Evolutionary conservation across 2,329 filamentous ascomycete species (phyloP).

Genomic region (Cladorrhinum sp.): DNA sequence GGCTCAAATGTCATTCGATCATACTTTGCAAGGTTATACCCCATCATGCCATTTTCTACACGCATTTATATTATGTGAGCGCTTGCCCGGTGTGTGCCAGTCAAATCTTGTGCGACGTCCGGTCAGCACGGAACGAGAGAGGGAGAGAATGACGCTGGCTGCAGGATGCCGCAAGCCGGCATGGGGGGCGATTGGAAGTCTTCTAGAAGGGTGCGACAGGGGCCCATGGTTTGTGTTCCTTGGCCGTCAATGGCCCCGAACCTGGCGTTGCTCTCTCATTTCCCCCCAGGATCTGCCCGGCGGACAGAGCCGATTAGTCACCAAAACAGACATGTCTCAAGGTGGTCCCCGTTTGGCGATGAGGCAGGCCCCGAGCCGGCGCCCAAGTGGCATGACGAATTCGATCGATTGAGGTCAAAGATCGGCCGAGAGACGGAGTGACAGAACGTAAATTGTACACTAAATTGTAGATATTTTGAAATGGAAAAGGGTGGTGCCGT

Average conservation of each 20-base stretch:
- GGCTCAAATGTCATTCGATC: no score
- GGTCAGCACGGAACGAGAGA: background rate
- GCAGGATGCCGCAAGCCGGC: background rate
- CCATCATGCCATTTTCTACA: background rate
- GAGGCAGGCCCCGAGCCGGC: background rate
- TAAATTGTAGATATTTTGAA: background rate
- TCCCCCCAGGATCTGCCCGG: conserved; percentile 2
- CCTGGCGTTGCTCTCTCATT: conserved; percentile 1
- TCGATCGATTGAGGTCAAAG: background rate
- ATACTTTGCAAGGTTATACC: no score
- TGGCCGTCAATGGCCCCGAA: background rate
- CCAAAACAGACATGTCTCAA: conserved; percentile 1
- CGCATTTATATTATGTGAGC: background rate
- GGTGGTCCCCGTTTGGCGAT: background rate
- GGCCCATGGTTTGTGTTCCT: conserved; percentile 7
- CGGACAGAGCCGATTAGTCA: conserved; percentile 3
- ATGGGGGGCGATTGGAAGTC: conserved; percentile 12
- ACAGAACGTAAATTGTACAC: no score
- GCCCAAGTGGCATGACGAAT: conserved; percentile 3
- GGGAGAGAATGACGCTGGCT: conserved; percentile 6
- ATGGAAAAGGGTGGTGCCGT: background rate
- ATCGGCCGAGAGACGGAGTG: background rate
- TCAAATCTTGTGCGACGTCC: no score
- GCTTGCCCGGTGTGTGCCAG: no score
- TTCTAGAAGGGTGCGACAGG: conserved; percentile 26